phyloP scores from a whole-genome alignment of 768 basidiomycete genomes.

The Imleria badia region DNA sequence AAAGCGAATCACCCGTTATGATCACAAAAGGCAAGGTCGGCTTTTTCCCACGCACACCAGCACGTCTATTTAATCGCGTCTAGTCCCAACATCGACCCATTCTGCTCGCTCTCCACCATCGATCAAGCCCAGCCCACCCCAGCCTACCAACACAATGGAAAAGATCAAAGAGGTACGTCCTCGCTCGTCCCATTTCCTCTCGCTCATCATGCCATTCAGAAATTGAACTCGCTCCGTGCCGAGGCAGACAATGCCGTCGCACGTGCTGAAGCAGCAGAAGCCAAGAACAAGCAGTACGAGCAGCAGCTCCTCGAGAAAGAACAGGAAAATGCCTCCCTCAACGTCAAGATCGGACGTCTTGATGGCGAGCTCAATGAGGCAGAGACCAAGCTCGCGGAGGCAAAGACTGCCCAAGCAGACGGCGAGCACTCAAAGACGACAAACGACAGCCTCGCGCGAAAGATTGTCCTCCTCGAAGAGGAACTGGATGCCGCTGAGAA shows the following conservation, averaged over 20 bases:
- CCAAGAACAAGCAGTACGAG: conserved; percentile 74
- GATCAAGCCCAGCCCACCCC: conserved; percentile 9
- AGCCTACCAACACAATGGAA: conserved; percentile 38
- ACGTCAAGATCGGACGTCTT: conserved; percentile 62
- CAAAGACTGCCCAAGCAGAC: conserved; percentile 65
- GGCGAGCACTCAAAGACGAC: conserved; percentile 68
- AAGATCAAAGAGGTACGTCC: conserved; percentile 45
- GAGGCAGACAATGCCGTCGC: conserved; percentile 81
- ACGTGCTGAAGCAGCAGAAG: conserved; percentile 88
- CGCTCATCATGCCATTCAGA: conserved; percentile 40
- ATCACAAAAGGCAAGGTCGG: conserved; percentile 34
- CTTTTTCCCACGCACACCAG: conserved; percentile 35
- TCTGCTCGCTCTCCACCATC: conserved; percentile 8
- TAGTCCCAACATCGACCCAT: conserved; percentile 17
- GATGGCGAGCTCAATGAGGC: conserved; percentile 70
- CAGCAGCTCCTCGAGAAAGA: conserved; percentile 77
- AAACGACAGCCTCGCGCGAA: conserved; percentile 73
- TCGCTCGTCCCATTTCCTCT: background rate
- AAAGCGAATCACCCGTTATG: conserved; percentile 19
- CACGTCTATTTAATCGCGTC: conserved; percentile 21
- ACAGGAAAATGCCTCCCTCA: conserved; percentile 80
- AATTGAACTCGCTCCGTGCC: conserved; percentile 70
- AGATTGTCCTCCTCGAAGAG: conserved; percentile 90
- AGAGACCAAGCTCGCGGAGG: conserved; percentile 62
- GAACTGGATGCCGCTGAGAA: conserved; percentile 96